Percentiles rank a stretch among this genome's conserved stretches.
These are phyloP conservation scores for Pseudogymnoascus sp. DNA, from an alignment of 2,329 filamentous ascomycete species.

Conservation along the genomic window DNA sequence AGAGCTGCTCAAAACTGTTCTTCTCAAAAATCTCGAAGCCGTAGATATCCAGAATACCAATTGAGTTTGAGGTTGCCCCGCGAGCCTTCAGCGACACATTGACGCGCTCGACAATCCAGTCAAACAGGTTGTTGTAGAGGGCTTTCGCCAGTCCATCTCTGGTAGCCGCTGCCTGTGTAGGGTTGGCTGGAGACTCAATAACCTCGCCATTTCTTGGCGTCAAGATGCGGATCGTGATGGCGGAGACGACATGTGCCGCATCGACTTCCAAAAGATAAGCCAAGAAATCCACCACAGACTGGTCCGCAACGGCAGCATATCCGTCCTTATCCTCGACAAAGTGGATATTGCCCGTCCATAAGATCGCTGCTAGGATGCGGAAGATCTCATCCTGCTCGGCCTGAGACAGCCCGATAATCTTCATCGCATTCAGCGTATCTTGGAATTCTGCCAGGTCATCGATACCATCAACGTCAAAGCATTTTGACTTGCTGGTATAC, in stretches of 20 bases:
- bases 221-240: constrained; percentile 81
- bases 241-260: constrained; percentile 69
- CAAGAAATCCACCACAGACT: constrained; percentile 88
- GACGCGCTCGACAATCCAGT: constrained; percentile 93
- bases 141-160: constrained; percentile 87
- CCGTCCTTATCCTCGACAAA: constrained; percentile 85
- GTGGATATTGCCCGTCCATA: constrained; percentile 92
- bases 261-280: constrained; percentile 90
- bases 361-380: constrained; percentile 80
- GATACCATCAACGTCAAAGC: constrained; percentile 87
- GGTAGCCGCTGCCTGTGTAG: constrained; percentile 75
- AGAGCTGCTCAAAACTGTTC: constrained; percentile 97
- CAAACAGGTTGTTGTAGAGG: constrained; percentile 96
- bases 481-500: constrained; percentile 92
- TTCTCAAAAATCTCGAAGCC: constrained; percentile 99
- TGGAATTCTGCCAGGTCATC: constrained; percentile 83
- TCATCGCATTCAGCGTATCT: constrained; percentile 92
- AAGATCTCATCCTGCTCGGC: constrained; percentile 93
- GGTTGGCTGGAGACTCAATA: constrained; percentile 73
- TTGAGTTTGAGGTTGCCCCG: constrained; percentile 68
- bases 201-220: constrained; percentile 58
- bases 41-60: constrained; percentile 97
- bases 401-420: constrained; percentile 80
- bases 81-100: constrained; percentile 80
- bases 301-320: constrained; percentile 78